Conservation (phyloP, 371 early-diverging fungal species). For the Syncephalastrum sp. region DNA sequence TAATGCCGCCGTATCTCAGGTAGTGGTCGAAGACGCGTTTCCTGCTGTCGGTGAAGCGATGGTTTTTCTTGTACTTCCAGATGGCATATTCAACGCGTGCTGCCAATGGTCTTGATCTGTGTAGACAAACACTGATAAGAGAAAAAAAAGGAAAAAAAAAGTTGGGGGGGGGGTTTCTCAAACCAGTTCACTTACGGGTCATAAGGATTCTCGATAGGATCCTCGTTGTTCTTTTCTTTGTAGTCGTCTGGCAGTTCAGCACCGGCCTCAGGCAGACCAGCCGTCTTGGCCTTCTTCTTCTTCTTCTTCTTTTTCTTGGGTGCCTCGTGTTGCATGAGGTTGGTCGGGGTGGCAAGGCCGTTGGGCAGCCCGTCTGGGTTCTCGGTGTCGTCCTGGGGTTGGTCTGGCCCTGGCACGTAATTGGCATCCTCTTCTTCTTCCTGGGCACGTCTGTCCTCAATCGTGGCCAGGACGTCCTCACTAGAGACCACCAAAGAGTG, state of each 20-base stretch:
- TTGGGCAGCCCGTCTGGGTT: conserved; percentile 13
- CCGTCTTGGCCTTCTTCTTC: conserved; percentile 50
- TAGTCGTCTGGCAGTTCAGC: conserved; percentile 36
- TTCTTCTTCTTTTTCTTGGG: conserved; percentile 60
- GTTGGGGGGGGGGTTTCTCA: too few relatives aligned
- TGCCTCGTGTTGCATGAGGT: conserved; percentile 27
- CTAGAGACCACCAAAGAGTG: neutral
- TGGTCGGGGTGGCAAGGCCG: conserved; percentile 31
- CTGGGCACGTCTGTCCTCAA: conserved; percentile 6
- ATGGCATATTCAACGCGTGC: conserved; percentile 60
- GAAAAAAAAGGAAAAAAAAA: too few relatives aligned
- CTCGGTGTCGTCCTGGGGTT: neutral
- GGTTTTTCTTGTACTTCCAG: conserved; percentile 56
- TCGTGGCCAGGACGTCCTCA: conserved; percentile 10
- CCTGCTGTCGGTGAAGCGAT: conserved; percentile 41
- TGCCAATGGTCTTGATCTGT: conserved; percentile 38
- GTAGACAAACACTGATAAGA: neutral
- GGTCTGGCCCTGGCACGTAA: neutral
- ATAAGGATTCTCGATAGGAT: conserved; percentile 41
- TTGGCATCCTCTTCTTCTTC: conserved; percentile 2
- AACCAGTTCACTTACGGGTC: conserved; percentile 27
- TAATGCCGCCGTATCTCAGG: conserved; percentile 57
- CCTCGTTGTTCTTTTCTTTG: conserved; percentile 41
- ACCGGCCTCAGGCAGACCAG: conserved; percentile 57
- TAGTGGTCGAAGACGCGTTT: conserved; percentile 48